Evolutionary conservation across 371 early-diverging fungal genomes (phyloP).

Genomic region (Mucor ambiguus): DNA sequence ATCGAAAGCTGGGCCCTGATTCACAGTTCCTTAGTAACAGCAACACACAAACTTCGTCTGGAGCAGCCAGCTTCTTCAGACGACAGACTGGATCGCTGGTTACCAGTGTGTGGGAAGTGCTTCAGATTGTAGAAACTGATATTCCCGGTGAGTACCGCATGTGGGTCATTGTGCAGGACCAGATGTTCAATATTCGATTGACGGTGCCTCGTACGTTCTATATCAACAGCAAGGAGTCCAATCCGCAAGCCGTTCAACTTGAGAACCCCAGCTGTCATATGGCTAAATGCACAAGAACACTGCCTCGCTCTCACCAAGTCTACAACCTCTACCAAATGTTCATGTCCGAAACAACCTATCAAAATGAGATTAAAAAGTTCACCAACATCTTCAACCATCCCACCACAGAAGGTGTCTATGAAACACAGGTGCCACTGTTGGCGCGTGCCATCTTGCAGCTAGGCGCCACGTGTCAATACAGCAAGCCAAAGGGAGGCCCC

Average conservation of each 20-base stretch:
- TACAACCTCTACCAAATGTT: constrained; percentile 76
- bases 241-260: constrained; percentile 33
- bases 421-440: constrained; percentile 80
- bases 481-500: constrained; percentile 21
- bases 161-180: constrained; percentile 79
- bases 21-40: background rate
- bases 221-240: constrained; percentile 75
- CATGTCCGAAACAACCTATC: constrained; percentile 81
- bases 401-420: constrained; percentile 92
- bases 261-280: constrained; percentile 34
- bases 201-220: constrained; percentile 86
- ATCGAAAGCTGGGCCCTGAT: constrained; percentile 35
- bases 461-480: constrained; percentile 61
- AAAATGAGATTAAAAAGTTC: constrained; percentile 70
- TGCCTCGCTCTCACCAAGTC: constrained; percentile 71
- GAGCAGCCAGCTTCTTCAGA: constrained; percentile 51
- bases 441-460: constrained; percentile 81
- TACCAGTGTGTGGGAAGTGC: constrained; percentile 75
- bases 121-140: constrained; percentile 86
- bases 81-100: constrained; percentile 61
- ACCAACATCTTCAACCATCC: constrained; percentile 83
- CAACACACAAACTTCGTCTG: constrained; percentile 9
- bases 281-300: constrained; percentile 43
- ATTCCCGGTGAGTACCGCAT: constrained; percentile 82
- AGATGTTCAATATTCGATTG: constrained; percentile 71